Evolutionary conservation across 2,329 filamentous ascomycete genomes (phyloP).

Genomic region (Diaporthe citrichinensis): DNA sequence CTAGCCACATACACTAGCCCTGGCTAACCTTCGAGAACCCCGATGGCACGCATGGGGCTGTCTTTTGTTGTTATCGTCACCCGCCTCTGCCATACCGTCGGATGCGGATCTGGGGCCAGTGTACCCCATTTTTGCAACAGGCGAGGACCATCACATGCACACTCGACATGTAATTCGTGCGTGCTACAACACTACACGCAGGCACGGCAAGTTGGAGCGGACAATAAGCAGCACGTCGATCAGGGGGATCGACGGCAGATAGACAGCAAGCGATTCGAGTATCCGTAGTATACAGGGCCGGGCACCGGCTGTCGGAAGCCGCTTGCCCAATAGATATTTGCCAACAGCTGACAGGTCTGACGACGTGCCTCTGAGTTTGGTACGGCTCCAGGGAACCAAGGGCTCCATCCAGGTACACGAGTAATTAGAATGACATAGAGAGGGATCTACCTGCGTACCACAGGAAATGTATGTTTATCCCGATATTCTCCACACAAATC

Average conservation of each 20-base stretch:
- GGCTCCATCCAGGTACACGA: background rate
- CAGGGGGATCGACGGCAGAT: conserved; percentile 35
- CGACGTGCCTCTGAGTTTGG: background rate
- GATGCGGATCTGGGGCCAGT: background rate
- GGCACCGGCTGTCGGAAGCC: conserved; percentile 16
- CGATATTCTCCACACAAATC: background rate
- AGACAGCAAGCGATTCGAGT: conserved; percentile 13
- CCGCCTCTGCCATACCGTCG: conserved; percentile 10
- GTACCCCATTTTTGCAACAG: conserved; percentile 15
- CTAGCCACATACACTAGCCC: conserved; percentile 10
- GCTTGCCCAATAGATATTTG: background rate
- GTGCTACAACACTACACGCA: conserved; percentile 14
- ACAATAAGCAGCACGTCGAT: conserved; percentile 35
- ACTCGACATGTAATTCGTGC: conserved; percentile 1
- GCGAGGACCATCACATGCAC: conserved; percentile 10
- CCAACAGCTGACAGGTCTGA: conserved; percentile 7
- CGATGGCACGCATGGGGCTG: conserved; percentile 9
- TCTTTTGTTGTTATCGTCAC: background rate
- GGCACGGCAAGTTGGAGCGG: conserved; percentile 25
- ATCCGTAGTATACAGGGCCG: conserved; percentile 1
- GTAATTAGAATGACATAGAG: conserved; percentile 23
- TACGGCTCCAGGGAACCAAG: background rate
- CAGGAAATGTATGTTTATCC: background rate
- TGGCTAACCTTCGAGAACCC: conserved; percentile 11
- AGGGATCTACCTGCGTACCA: conserved; percentile 17